These are phyloP conservation scores for Aspergillus avenaceus DNA, from an alignment of 495 filamentous ascomycete species.

Conservation along the genomic window DNA sequence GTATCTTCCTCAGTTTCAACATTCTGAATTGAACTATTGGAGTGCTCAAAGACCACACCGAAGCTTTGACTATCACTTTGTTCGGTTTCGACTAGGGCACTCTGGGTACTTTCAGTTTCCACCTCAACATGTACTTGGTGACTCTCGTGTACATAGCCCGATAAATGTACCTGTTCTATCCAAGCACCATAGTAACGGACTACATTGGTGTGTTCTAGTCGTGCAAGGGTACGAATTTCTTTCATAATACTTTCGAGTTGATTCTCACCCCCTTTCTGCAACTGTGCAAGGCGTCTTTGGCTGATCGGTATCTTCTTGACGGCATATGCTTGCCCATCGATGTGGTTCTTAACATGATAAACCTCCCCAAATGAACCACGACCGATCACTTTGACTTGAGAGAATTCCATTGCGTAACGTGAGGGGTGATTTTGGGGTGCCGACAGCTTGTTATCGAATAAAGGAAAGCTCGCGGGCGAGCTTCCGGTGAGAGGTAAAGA, in stretches of 20 bases:
- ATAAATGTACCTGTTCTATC: constrained; percentile 43
- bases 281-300: constrained; percentile 39
- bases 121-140: constrained; percentile 15
- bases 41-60: constrained; percentile 40
- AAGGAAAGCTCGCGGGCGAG: constrained; percentile 31
- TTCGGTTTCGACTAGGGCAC: constrained; percentile 8
- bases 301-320: constrained; percentile 53
- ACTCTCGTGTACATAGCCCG: constrained; percentile 9
- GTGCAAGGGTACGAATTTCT: constrained; percentile 50
- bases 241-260: constrained; percentile 48
- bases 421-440: constrained; percentile 23
- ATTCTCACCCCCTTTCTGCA: constrained; percentile 42
- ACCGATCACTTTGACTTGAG: constrained; percentile 40
- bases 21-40: constrained; percentile 16
- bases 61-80: constrained; percentile 31
- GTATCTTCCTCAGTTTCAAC: constrained; percentile 34
- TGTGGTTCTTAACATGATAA: constrained; percentile 46
- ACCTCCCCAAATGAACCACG: constrained; percentile 52
- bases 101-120: constrained; percentile 16
- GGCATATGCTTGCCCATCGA: constrained; percentile 50
- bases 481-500: constrained; percentile 28
- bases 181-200: constrained; percentile 52
- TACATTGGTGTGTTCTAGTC: constrained; percentile 50
- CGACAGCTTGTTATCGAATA: constrained; percentile 23
- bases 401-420: constrained; percentile 42